Evolutionary conservation across 148 eudicot species (phyloP).

Genomic region (Vaccinium darrowii): DNA sequence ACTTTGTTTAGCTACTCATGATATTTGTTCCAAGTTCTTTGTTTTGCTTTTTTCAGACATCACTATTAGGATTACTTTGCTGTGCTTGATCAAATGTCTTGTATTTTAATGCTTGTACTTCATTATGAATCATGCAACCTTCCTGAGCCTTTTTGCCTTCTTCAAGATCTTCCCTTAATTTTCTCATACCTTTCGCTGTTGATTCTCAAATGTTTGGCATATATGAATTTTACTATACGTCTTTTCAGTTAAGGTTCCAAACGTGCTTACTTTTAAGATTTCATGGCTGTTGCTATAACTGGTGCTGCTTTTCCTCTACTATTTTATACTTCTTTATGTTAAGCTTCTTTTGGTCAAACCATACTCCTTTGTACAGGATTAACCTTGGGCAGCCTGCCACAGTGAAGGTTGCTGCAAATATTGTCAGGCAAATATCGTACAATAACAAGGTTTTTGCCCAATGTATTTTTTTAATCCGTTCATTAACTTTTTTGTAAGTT

Average conservation of each 20-base stretch:
- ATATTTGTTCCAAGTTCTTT: too few species aligned
- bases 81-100: not conserved
- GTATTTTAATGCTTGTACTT: not conserved
- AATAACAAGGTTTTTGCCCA: constrained; percentile 84
- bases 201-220: not conserved
- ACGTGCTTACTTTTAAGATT: not conserved
- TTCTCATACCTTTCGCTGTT: not conserved
- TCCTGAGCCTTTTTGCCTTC: not conserved
- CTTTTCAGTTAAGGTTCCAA: too few species aligned
- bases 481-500: not conserved
- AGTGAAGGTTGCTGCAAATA: constrained; percentile 95
- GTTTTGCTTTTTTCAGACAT: not conserved
- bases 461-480: not conserved
- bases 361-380: constrained; percentile 48
- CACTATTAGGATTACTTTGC: not conserved
- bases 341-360: constrained; percentile 3
- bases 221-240: not conserved
- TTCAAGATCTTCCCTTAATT: not conserved
- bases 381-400: constrained; percentile 96
- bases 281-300: not conserved
- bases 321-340: not conserved
- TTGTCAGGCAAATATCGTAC: constrained; percentile 70
- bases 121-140: not conserved
- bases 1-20: not conserved
- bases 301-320: not conserved